Evolutionary conservation across 257 asterid species (phyloP), one percentile per base, ranked within the genome.

Genomic region (Scutellaria barbata): DNA sequence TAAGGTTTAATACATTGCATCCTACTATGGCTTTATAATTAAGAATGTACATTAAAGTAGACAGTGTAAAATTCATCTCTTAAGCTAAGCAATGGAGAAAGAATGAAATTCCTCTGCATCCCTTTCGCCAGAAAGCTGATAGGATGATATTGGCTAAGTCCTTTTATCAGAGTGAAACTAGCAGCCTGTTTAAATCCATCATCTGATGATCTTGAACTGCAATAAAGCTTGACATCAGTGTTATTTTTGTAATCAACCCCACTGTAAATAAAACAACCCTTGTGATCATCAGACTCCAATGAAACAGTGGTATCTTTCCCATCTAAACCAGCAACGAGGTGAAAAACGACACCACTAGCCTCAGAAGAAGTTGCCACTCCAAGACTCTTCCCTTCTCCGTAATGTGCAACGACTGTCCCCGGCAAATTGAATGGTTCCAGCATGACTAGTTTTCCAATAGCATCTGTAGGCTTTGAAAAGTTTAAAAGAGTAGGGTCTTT

Each of bases 41-140:
- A 65, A 3, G 71, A 79, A 33, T 59, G 43, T 42, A 75, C 51
- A 22, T 85, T 77, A 63, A 94, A 91, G 75, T 94, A 94, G 10
- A 94, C 95, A 5, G 96, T 89, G 86, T 94, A 94, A 42, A 81
- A 81, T 79, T 94, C 97, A 79, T 94, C 99, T 73, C 81, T 89
- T 8, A 91, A 30, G 84, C 96, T 83, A 22, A 84, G 76, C 56
- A 94, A 81, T 7, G 99, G 97, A 60, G 78, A 73, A 73, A 94
- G 65, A 16, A 91, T 74, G 41, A 82, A 94, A 74, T 78, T 84
- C 72, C 95, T 81, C 1, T 55, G 20, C 25, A 79, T 7, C 48
- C 99, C 99, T 79, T 81, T 88, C 17, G 88, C 96, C 63, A 86
- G 85, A 58, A 94, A 94, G 72, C 96, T 91, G 17, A 94, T 81